Base-by-base conservation (phyloP, 441 rosid genomes). In the Erysimum cheiri region DNA sequence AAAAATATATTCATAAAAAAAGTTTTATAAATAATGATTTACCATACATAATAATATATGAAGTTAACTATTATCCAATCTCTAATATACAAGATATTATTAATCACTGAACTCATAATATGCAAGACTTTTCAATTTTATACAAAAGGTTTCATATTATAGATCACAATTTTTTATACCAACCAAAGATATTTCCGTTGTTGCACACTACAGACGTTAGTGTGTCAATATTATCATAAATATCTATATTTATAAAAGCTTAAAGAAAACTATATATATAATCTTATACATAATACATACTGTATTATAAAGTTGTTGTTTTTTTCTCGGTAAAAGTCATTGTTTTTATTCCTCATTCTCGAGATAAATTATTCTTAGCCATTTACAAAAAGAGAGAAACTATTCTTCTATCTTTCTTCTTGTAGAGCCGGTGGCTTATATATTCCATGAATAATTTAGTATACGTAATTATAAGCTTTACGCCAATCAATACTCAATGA, bases 401-500 rank as follows among this genome's bases (percentile, higher is more conserved):
- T 56, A 63, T 75, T 69, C 74, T 29, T 70, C 33, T 14, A 46
- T 54, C 65, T 69, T 74, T 75, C 64, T 69, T 62, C 66, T 40
- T 40, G 68, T 53, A 62, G 58, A 69, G 74, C 70, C 69, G 9
- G 31, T 62, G 74, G 70, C 49, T 75, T 28, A 69, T 56, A 75
- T 75, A n/a, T n/a, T 75, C 74, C 70, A 63, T 69, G 60, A 69
- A 37, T 39, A 39, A 61, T 52, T 1, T 50, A 48, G 24, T 22
- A 22, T 22, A 22, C 24, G 24, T 40, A 12, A 52, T 67, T 31
- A 75, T 24, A 63, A 37, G 29, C 78, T 63, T 69, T 69, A 69
- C 8, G 10, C 70, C 74, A 75, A 75, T 63, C 74, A 56, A 69
- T 63, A 69, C 43, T 75, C 56, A 69, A 75, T 75, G 78, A 75